Evolutionary conservation across 192 early-diverging fungal genomes (phyloP), one percentile per base, ranked within the genome.

Genomic region (Entophlyctis luteolus): DNA sequence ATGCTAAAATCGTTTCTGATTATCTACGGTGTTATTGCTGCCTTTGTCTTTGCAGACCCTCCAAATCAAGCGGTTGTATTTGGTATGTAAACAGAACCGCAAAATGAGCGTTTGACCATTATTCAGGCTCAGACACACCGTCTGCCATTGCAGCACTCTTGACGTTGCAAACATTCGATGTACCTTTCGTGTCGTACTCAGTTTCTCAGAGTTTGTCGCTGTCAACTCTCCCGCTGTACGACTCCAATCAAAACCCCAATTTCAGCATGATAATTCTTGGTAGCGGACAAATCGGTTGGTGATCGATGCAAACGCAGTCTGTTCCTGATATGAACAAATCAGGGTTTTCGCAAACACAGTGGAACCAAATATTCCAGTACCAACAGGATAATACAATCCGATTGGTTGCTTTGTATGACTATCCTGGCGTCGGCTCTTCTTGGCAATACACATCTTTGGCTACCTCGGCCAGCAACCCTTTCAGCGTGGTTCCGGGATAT

Each of bases 321-420:
- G 8, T 42, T 42, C 39, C 10, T 42, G 39, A 42, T 12, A 12
- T 42, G 39, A 42, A 42, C n/a, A 42, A 42, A 12, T 33, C 20
- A 18, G 42, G 22, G 8, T 42, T 62, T 35, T 50, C 59, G n/a
- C n/a, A 5, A 20, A 45, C 34, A 6, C 63, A 65, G 27, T 58
- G 49, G 63, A 31, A 5, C 22, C 63, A 65, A 45, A 8, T 65
- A 25, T 56, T 55, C 50, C 5, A 46, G 27, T 65, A 65, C 63
- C 63, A 65, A 48, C 4, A 27, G 12, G 36, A 5, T 4, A 29
- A 65, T 29, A 5, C 53, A 4, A 49, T 55, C 28, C 47, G 63
- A 16, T 49, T 65, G 8, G 48, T 65, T 36, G 46, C 49, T n/a
- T 48, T 65, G 28, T 55, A 57, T 48, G 63, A 65, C 63, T 6